Evolutionary conservation across 225 moss, liverwort and hornwort species (phyloP), one percentile per base, ranked within the genome.

Genomic region (Physcomitrellopsis africana): DNA sequence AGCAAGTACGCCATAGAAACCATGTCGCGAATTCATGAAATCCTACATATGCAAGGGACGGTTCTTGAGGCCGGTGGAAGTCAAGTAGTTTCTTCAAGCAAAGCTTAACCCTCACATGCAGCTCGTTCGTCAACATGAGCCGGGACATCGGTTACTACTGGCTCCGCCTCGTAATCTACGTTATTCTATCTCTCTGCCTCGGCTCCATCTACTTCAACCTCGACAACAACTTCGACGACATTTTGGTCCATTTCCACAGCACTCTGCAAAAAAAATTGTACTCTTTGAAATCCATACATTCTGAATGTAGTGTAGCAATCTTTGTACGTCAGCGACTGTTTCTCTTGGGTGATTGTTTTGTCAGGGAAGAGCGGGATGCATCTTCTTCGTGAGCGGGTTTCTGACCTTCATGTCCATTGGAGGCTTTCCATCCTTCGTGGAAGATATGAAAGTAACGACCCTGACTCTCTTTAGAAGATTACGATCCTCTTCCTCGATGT

Each of bases 331-430:
- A 37, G 32, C 3, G 7, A 37, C 32, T 37, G 32, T 37, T 37
- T 37, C 32, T 37, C 11, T 19, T 0, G 32, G 59, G 63, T 6
- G 49, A n/a, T 46, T 47, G 32, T 37, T 37, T 37, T 11, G 2
- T 17, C 78, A 91, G 88, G 88, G 84, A 74, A 65, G 90, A 77
- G 90, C 86, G 29, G 88, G 84, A 10, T 91, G 90, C 71, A 87
- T 88, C 51, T 80, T 88, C 6, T 91, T 83, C 51, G 82, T 88
- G 2, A 84, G 87, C 19, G 90, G 90, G 0, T 91, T 91, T 56
- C 43, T 91, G 59, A 91, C 90, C 9, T 91, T 91, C 74, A 91
- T 91, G 90, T 91, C 90, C 23, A 91, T 91, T 16, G 86, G 88
- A 9, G 90, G 88, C 48, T 91, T 91, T 58, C 90, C 88, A 9